Percentiles rank a stretch among this genome's conserved stretches.
Conservation (phyloP, 768 basidiomycete species). For the Serendipita sp. region DNA sequence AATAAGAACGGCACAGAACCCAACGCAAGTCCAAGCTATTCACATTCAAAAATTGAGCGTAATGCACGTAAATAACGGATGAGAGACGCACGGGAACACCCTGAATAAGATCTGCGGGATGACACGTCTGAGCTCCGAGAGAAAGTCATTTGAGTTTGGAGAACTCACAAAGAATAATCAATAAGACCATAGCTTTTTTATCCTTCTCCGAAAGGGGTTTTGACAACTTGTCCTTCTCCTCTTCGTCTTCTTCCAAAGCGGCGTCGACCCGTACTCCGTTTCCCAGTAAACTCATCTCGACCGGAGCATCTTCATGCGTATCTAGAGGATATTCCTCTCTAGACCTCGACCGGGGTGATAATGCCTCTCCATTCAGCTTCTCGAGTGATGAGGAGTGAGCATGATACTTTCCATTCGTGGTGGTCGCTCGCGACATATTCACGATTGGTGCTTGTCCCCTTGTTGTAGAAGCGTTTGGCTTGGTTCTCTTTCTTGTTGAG, state of each 20-base stretch:
- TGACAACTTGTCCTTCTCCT: background rate
- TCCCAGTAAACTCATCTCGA: constrained; percentile 1
- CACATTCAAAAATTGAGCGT: background rate
- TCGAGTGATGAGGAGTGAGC: constrained; percentile 1
- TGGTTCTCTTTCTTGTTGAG: background rate
- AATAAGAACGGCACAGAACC: constrained; percentile 26
- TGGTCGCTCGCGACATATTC: background rate
- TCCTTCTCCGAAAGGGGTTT: constrained; percentile 48
- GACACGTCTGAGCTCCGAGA: background rate
- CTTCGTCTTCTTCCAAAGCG: background rate
- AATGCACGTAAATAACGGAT: background rate
- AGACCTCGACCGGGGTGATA: background rate
- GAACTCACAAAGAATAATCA: constrained; percentile 73
- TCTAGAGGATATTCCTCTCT: background rate
- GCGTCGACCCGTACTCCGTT: background rate
- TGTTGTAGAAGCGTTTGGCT: background rate
- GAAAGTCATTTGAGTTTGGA: background rate
- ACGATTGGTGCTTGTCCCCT: background rate
- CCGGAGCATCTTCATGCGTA: background rate
- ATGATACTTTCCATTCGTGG: background rate
- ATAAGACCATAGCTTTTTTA: constrained; percentile 64
- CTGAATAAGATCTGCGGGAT: constrained; percentile 34
- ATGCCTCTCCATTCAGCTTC: background rate
- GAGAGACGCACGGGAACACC: constrained; percentile 60
- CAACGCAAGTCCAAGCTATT: constrained; percentile 72